Base-by-base conservation (phyloP, 2,329 filamentous ascomycete genomes). In the Cryphonectria radicalis region DNA sequence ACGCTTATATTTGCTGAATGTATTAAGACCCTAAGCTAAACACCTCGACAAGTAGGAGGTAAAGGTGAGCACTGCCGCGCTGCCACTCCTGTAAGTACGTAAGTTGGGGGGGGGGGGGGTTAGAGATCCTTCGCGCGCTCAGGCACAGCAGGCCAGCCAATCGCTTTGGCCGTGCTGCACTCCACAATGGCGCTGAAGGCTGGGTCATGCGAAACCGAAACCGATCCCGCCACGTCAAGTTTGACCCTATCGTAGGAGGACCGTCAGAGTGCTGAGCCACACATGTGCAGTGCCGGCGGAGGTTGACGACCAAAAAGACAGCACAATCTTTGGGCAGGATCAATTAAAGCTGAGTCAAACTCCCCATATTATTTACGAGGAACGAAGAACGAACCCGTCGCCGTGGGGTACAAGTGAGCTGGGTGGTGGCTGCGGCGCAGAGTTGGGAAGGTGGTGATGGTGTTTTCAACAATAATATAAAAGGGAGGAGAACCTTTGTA, bases 161-260 rank as follows among this genome's bases (percentile, higher is more conserved):
- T 62, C 59, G 59, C 6, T n/a, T n/a, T 62, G 32, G 6, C 43
- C 32, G 14, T 62, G 8, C 14, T 14, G 53, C n/a, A 57, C 53
- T 35, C 59, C 59, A 62, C 59, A 40, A 40, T n/a, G 32, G 59
- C 32, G 22, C 59, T 14, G 32, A 11, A 62, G 40, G 35, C 59
- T 11, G 28, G 28, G 13, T 50, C 53, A 3, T 69, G 63, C 70
- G 70, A 71, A 40, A 42, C 70, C 70, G 70, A 71, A 8, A n/a
- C 60, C 70, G 70, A 71, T 63, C 70, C 70, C 70, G 67, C 40
- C 50, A 13, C 22, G 22, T 25, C 37, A 55, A 57, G 37, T 40
- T 37, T 40, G 37, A 40, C 10, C 11, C 8, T 40, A 40, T 40
- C 37, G 11, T 40, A 40, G 37, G 11, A 63, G 55, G 62, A 42